A percentile compares a stretch with the other conserved stretches of the same genome.
Evolutionary conservation across 1,139 yeast genomes (phyloP).

Genomic region (Kazachstania sp.): DNA sequence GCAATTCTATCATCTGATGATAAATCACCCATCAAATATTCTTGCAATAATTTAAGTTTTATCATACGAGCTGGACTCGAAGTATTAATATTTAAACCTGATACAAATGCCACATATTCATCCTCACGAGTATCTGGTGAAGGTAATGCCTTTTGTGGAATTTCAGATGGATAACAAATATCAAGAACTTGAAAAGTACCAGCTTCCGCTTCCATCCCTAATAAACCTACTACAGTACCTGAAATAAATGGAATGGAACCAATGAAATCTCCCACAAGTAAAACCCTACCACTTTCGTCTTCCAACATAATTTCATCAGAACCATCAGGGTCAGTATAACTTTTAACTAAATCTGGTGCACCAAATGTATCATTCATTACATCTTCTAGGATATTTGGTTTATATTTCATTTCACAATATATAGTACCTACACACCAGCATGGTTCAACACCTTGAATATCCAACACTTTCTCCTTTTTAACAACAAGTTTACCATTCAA

Average conservation of each 20-base stretch:
- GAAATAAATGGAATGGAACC: conserved; percentile 55
- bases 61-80: conserved; percentile 37
- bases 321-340: conserved; percentile 47
- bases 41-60: conserved; percentile 54
- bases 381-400: conserved; percentile 77
- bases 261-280: conserved; percentile 57
- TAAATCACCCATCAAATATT: conserved; percentile 64
- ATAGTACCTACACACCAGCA: conserved; percentile 91
- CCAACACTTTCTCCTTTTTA: conserved; percentile 58
- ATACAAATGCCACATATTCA: conserved; percentile 50
- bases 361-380: conserved; percentile 49
- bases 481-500: conserved; percentile 35
- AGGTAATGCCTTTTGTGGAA: conserved; percentile 45
- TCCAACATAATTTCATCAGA: conserved; percentile 62
- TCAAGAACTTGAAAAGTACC: conserved; percentile 85
- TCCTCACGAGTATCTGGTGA: not conserved
- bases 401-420: conserved; percentile 73
- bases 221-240: conserved; percentile 74
- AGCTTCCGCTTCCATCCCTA: conserved; percentile 78
- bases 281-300: conserved; percentile 87
- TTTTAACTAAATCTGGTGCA: conserved; percentile 32
- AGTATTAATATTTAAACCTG: conserved; percentile 59
- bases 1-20: conserved; percentile 33
- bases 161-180: conserved; percentile 56
- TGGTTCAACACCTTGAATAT: conserved; percentile 58